A percentile compares a stretch with the other conserved stretches of the same genome.
phyloP scores from a whole-genome alignment of 2,329 filamentous ascomycete genomes.

The Exophiala calicioides region DNA sequence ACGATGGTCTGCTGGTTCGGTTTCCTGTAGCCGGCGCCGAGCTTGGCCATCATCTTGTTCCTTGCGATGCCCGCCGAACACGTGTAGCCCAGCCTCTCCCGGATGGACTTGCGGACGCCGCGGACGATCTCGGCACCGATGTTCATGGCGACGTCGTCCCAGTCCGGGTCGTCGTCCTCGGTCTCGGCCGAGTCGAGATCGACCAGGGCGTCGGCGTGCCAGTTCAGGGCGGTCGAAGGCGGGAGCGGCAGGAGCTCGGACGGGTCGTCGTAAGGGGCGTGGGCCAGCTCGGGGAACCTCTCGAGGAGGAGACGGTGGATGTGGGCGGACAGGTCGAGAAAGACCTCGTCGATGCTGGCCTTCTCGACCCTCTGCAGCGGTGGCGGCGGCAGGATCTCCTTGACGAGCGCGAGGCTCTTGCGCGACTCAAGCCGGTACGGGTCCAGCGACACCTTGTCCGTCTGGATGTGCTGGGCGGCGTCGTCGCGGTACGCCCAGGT shows the following conservation, averaged over 20 bases:
- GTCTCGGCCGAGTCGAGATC: slow-evolving; percentile 71
- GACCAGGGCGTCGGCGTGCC: slow-evolving; percentile 78
- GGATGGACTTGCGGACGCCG: slow-evolving; percentile 68
- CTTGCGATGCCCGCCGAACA: slow-evolving; percentile 85
- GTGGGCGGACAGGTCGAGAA: slow-evolving; percentile 84
- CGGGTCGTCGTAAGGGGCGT: slow-evolving; percentile 71
- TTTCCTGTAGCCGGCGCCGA: slow-evolving; percentile 89
- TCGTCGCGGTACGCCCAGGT: slow-evolving; percentile 90
- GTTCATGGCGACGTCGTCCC: slow-evolving; percentile 88
- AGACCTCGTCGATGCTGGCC: slow-evolving; percentile 93
- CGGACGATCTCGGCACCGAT: slow-evolving; percentile 88
- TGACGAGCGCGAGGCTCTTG: slow-evolving; percentile 77
- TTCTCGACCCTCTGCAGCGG: slow-evolving; percentile 79
- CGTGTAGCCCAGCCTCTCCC: slow-evolving; percentile 75
- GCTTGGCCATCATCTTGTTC: slow-evolving; percentile 94
- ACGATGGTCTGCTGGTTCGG: slow-evolving; percentile 95
- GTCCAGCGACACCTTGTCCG: slow-evolving; percentile 91
- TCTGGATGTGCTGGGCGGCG: slow-evolving; percentile 74
- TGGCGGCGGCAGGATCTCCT: slow-evolving; percentile 65
- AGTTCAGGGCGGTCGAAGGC: slow-evolving; percentile 72
- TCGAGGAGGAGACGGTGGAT: slow-evolving; percentile 74
- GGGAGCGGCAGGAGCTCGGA: slow-evolving; percentile 72
- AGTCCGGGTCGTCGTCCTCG: slow-evolving; percentile 83
- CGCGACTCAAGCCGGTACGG: slow-evolving; percentile 85
- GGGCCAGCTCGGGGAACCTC: slow-evolving; percentile 71